Base-by-base conservation (phyloP, 1,284 basidiomycete species). In the Tilletia indica region DNA sequence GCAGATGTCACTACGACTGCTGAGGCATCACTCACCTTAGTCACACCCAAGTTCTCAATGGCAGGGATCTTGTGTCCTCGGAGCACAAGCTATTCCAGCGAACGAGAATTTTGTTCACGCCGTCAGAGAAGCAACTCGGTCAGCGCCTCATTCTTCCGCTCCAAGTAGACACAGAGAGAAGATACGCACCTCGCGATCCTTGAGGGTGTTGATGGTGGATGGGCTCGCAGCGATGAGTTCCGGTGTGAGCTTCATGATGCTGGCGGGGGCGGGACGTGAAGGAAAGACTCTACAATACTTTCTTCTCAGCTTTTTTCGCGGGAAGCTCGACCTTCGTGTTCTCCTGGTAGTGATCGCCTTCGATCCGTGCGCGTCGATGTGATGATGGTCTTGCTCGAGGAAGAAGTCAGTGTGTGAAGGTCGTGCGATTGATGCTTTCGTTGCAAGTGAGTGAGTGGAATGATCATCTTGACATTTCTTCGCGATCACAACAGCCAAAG, bases 41-140 rank as follows among this genome's bases (percentile, higher is more conserved):
- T 97, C 82, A 97, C 94, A 87, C 95, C 97, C 79, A 99, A 88
- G 88, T 99, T 99, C 90, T 99, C 97, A 84, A 99, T 99, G 69
- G 93, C 90, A 63, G 95, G 94, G 82, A 99, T 97, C 89, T 95
- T 96, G 86, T 93, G 92, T 25, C 78, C 78, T 51, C 78, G 73
- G 0, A 70, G 34, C 61, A 47, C 72, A 66, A 71, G 67, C 68
- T 71, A 69, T 39, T 38, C 36, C 3, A 12, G 14, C 58, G 2
- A 34, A 39, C 34, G 42, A 42, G 47, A 31, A 64, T 68, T 19
- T 16, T 63, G 25, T 6, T 34, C 56, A 19, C 36, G n/a, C 16
- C 8, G 51, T 54, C 9, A 54, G 51, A 31, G 25, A 31, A 31
- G 25, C 42, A 45, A 45, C 6, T 45, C 56, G 56, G 25, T 14